Evolutionary conservation across 1,139 yeast genomes (phyloP).

Genomic region (Yamadazyma diddensiae): DNA sequence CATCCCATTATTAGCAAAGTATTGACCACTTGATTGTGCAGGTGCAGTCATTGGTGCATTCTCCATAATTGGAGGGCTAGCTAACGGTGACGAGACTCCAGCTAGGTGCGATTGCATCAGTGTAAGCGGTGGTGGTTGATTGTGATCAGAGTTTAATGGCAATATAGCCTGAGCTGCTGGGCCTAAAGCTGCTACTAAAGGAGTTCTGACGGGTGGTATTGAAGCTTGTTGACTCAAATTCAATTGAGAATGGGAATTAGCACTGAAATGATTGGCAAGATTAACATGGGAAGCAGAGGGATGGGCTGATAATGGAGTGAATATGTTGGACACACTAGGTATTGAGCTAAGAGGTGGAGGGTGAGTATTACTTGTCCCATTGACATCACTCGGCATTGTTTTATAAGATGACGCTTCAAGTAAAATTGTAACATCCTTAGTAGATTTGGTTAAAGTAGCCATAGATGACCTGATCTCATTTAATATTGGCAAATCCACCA

Average conservation of each 20-base stretch:
- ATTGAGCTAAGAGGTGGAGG: slow-evolving; percentile 28
- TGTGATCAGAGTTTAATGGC: slow-evolving; percentile 12
- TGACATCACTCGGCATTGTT: slow-evolving; percentile 29
- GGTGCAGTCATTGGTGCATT: slow-evolving; percentile 27
- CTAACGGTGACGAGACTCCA: slow-evolving; percentile 15
- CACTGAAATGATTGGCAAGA: slow-evolving; percentile 3
- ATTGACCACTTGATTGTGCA: slow-evolving; percentile 36
- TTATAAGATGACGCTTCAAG: slow-evolving; percentile 56
- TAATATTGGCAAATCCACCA: slow-evolving; percentile 73
- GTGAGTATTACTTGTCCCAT: slow-evolving; percentile 16
- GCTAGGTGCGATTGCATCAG: slow-evolving; percentile 5
- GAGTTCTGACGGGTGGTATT: slow-evolving; percentile 28
- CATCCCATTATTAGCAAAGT: slow-evolving; percentile 35
- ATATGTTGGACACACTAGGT: slow-evolving; percentile 34
- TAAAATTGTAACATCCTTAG: slow-evolving; percentile 84
- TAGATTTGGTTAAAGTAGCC: slow-evolving; percentile 78
- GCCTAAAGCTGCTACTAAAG: slow-evolving; percentile 31
- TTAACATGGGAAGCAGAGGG: slow-evolving; percentile 19
- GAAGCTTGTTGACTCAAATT: slow-evolving; percentile 11
- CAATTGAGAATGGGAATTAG: slow-evolving; percentile 14
- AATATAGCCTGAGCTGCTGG: slow-evolving; percentile 24
- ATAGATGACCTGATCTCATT: slow-evolving; percentile 79
- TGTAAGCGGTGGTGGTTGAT: slow-evolving; percentile 2
- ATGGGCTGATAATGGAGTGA: slow-evolving; percentile 32
- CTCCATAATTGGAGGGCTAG: slow-evolving; percentile 16